These are phyloP conservation scores for Irpex rosettiformis DNA, from an alignment of 1,284 basidiomycete genomes.

Conservation along the genomic window DNA sequence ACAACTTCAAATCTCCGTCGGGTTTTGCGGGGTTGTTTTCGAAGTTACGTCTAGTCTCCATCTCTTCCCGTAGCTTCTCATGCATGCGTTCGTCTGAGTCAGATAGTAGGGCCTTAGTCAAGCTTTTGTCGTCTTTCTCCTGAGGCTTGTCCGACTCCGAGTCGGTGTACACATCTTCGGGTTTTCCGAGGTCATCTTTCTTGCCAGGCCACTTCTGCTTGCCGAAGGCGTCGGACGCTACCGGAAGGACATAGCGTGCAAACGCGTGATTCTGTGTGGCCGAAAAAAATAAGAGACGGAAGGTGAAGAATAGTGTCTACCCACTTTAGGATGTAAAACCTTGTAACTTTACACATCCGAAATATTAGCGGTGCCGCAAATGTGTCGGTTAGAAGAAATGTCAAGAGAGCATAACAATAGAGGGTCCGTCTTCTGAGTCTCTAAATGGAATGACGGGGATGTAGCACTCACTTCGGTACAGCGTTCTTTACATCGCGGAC, in stretches of 20 bases:
- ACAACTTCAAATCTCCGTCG: slow-evolving; percentile 15
- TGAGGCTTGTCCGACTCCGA: not conserved
- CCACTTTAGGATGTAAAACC: slow-evolving; percentile 16
- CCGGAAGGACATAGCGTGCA: slow-evolving; percentile 21
- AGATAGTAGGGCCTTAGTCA: not conserved
- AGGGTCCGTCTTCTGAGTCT: too few relatives aligned
- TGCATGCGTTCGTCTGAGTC: slow-evolving; percentile 1
- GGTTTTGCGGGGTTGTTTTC: slow-evolving; percentile 17
- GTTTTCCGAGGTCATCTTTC: not conserved
- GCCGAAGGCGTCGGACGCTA: slow-evolving; percentile 19
- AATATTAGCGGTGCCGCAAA: not conserved
- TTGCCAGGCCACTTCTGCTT: slow-evolving; percentile 18
- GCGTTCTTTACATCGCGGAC: slow-evolving; percentile 23
- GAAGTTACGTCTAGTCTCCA: slow-evolving; percentile 14
- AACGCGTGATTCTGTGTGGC: slow-evolving; percentile 18
- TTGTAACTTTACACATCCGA: slow-evolving; percentile 17
- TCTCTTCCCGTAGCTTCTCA: slow-evolving; percentile 14
- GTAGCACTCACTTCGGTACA: slow-evolving; percentile 14
- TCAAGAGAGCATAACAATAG: too few relatives aligned
- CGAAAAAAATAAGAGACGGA: not conserved
- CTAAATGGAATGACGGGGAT: not conserved
- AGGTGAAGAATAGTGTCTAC: not conserved
- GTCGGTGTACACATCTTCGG: too few relatives aligned
- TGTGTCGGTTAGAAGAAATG: too few relatives aligned
- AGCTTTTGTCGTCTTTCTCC: not conserved